Percentiles rank a stretch among this genome's conserved stretches.
Evolutionary conservation across 2,329 filamentous ascomycete species (phyloP).

Genomic region (Epichloe gansuensis): DNA sequence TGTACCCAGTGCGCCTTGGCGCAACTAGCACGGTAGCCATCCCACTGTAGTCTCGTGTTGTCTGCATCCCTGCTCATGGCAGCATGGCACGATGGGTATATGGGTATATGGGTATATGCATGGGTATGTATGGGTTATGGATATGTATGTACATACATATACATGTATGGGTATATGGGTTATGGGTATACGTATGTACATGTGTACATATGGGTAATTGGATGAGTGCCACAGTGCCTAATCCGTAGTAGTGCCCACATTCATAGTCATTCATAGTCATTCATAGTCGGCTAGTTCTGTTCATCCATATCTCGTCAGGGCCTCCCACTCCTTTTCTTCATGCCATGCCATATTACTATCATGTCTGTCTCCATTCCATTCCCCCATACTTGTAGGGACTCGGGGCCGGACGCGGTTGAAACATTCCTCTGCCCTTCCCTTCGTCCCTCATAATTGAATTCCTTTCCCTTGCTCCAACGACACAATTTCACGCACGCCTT

Average conservation of each 20-base stretch:
- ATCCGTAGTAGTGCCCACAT: too few species aligned
- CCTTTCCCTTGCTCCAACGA: constrained; percentile 8
- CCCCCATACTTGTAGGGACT: background rate
- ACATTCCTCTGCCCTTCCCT: constrained; percentile 5
- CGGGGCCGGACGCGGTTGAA: background rate
- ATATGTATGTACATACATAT: too few species aligned
- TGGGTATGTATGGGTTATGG: too few species aligned
- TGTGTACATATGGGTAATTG: background rate
- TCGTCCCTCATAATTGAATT: constrained; percentile 9
- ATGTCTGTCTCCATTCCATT: constrained; percentile 1
- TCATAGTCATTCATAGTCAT: background rate
- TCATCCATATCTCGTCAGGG: constrained; percentile 6
- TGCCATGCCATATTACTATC: background rate
- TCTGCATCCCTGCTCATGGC: background rate
- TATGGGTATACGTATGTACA: too few species aligned
- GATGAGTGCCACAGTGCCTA: background rate
- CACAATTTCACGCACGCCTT: constrained; percentile 1
- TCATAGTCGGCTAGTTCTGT: background rate
- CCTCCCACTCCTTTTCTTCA: constrained; percentile 4
- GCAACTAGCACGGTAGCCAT: background rate
- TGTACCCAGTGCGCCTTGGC: constrained; percentile 7
- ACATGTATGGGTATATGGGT: too few species aligned
- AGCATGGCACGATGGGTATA: too few species aligned
- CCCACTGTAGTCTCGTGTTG: background rate
- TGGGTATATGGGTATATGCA: too few species aligned